A percentile compares a stretch with the other conserved stretches of the same genome.
phyloP scores from a whole-genome alignment of 768 basidiomycete species.

The Serendipita sp. region DNA sequence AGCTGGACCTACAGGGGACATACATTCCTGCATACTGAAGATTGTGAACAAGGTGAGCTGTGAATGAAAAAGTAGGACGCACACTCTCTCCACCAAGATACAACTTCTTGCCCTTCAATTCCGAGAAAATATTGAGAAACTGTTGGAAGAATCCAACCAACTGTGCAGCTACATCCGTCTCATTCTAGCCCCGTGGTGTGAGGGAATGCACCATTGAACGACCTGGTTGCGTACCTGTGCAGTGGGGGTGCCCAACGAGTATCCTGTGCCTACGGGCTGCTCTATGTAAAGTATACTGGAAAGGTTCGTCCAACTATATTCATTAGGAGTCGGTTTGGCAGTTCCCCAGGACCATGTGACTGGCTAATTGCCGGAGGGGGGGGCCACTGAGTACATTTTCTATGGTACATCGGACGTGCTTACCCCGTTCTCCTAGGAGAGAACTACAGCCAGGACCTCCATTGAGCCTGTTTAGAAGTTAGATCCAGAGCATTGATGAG shows the following conservation, averaged over 20 bases:
- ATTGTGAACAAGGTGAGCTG: not conserved
- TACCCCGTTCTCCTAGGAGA: constrained; percentile 65
- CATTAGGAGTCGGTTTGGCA: constrained; percentile 46
- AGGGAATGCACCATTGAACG: no score
- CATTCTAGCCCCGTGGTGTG: constrained; percentile 21
- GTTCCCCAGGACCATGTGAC: constrained; percentile 50
- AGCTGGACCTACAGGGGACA: constrained; percentile 33
- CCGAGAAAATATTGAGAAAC: constrained; percentile 58
- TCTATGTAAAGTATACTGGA: constrained; percentile 66
- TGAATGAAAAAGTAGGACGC: constrained; percentile 20
- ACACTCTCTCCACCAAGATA: constrained; percentile 65
- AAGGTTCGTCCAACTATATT: constrained; percentile 66
- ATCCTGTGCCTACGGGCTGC: constrained; percentile 69
- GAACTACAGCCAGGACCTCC: constrained; percentile 73
- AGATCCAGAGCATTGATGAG: no score
- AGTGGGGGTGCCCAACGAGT: constrained; percentile 52
- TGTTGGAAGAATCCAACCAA: constrained; percentile 52
- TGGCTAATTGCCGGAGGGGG: constrained; percentile 33
- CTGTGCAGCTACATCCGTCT: constrained; percentile 42
- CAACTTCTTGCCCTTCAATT: constrained; percentile 56
- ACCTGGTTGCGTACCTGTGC: constrained; percentile 22
- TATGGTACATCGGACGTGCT: constrained; percentile 19
- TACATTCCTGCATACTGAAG: constrained; percentile 59
- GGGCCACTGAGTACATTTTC: no score
- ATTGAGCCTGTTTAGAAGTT: constrained; percentile 68